Evolutionary conservation across 192 early-diverging fungal species (phyloP).

Genomic region (Gonapodya sp.): DNA sequence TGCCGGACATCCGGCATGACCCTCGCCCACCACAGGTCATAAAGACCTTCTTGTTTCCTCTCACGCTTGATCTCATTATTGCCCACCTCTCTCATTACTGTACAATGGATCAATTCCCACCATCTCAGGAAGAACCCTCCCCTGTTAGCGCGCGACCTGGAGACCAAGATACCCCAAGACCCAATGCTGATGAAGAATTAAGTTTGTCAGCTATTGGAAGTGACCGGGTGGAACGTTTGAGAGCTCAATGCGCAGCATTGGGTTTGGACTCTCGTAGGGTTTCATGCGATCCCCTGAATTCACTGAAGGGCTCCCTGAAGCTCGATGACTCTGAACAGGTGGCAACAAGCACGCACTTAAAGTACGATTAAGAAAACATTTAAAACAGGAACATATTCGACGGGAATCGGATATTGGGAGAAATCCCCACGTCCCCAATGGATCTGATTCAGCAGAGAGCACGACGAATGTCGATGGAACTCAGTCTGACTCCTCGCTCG

Average conservation of each 20-base stretch:
- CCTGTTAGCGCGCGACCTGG: too few species aligned
- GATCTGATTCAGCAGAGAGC: not conserved
- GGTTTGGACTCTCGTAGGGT: not conserved
- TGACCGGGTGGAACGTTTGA: not conserved
- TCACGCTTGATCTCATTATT: too few species aligned
- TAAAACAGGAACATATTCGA: too few species aligned
- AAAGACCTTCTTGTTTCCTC: too few species aligned
- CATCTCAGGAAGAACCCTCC: too few species aligned
- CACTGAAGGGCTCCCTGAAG: not conserved
- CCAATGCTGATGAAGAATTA: too few species aligned
- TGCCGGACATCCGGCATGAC: too few species aligned
- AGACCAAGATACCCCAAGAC: too few species aligned
- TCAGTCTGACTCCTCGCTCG: not conserved
- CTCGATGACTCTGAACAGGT: not conserved
- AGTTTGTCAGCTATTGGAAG: too few species aligned
- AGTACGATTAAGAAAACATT: constrained; percentile 27
- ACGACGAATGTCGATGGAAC: not conserved
- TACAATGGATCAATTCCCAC: too few species aligned
- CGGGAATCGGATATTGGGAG: not conserved
- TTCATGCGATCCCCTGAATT: not conserved
- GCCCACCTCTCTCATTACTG: too few species aligned
- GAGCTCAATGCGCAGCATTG: not conserved
- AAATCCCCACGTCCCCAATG: constrained; percentile 9
- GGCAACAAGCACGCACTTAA: constrained; percentile 37
- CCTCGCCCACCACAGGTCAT: too few species aligned